Base-by-base conservation (phyloP, 73 alveolate genomes). In the Paramecium primaurelia region DNA sequence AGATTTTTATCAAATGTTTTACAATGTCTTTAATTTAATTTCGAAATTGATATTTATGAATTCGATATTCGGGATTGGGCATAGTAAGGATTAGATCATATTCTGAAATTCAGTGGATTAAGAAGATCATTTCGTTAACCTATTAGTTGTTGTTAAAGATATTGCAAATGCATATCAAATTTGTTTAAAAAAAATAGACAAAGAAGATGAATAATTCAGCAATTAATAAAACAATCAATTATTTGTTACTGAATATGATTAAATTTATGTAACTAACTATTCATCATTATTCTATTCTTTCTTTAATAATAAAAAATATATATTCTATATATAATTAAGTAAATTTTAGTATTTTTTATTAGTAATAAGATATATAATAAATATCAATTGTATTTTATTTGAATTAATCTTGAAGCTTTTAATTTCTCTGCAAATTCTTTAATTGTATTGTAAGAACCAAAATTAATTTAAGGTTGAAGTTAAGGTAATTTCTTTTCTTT, bases 91-190 rank as follows among this genome's bases (percentile, higher is more conserved):
- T 73, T 73, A 6, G 87, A 73, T 40, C 59, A 73, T 40, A 73
- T 73, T 40, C 87, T 73, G 8, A 73, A 73, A 38, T 73, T 30
- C n/a, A 73, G 28, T 38, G 87, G 84, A 28, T 64, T 64, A n/a
- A 64, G 84, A 64, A 64, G 84, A 32, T 64, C 84, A 64, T 64
- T 64, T 64, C 84, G 84, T 64, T 34, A 64, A 64, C 84, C 84
- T 14, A 8, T 64, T 0, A 28, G 51, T 64, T 64, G 6, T 5
- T 64, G 84, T 28, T 64, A 64, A 34, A 64, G 47, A 64, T 64
- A 64, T 26, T 64, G 84, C 12, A 64, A 64, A 26, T 64, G 84
- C 47, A 32, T 64, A 28, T 7, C 20, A 14, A 64, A 54, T 54
- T 54, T 54, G 28, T 54, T 54, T 54, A 54, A 54, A 54, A 54